phyloP scores from a whole-genome alignment of 164 flowering plant species.

The Aristolochia fimbriata region DNA sequence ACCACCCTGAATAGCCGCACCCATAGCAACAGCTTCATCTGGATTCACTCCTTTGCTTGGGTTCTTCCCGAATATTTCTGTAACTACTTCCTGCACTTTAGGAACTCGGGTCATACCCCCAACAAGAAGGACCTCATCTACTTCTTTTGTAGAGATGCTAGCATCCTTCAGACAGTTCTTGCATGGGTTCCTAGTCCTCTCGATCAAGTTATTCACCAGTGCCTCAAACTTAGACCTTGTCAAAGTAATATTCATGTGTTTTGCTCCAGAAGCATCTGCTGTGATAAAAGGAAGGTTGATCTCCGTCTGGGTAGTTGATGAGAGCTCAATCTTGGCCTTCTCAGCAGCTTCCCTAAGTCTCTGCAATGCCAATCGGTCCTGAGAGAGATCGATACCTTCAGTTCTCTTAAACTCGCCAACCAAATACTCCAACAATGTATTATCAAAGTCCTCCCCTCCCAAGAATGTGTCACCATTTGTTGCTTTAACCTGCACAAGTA shows the following conservation, averaged over 20 bases:
- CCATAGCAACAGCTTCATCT: slow-evolving; percentile 77
- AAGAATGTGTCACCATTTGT: slow-evolving; percentile 75
- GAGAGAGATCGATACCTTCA: slow-evolving; percentile 50
- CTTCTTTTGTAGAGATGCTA: slow-evolving; percentile 38
- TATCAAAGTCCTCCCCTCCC: slow-evolving; percentile 78
- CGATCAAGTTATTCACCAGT: slow-evolving; percentile 45
- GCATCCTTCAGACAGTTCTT: slow-evolving; percentile 68
- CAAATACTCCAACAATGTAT: slow-evolving; percentile 43
- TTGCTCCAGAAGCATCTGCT: slow-evolving; percentile 67
- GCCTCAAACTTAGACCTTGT: slow-evolving; percentile 61
- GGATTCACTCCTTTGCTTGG: slow-evolving; percentile 77
- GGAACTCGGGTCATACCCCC: slow-evolving; percentile 79
- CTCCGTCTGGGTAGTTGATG: slow-evolving; percentile 61
- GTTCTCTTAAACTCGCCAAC: slow-evolving; percentile 53
- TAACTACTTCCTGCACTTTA: slow-evolving; percentile 55
- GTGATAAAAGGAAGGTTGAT: slow-evolving; percentile 66
- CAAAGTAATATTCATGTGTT: slow-evolving; percentile 55
- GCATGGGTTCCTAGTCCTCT: slow-evolving; percentile 49
- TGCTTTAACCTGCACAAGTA: slow-evolving; percentile 49
- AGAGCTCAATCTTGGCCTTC: slow-evolving; percentile 65
- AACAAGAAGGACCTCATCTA: slow-evolving; percentile 69
- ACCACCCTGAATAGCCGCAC: slow-evolving; percentile 77
- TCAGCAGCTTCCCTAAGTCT: slow-evolving; percentile 76
- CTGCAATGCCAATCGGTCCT: slow-evolving; percentile 55
- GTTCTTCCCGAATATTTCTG: slow-evolving; percentile 51